phyloP scores from a whole-genome alignment of 352 stramenopile species.

The Plasmopara halstedii region DNA sequence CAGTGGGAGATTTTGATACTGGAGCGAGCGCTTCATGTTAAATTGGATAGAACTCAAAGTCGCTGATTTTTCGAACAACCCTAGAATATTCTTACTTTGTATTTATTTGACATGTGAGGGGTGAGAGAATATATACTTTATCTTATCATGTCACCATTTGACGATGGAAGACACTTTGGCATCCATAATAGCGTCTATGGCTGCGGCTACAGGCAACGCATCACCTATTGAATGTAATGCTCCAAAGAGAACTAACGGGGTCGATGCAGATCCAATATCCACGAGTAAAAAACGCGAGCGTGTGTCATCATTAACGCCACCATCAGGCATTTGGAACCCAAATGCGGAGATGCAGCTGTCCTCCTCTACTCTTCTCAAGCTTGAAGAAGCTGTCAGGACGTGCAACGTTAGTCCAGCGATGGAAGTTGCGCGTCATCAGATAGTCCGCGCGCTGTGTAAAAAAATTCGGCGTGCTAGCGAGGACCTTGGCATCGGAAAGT shows the following conservation, averaged over 20 bases:
- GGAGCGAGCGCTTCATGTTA: too few relatives aligned
- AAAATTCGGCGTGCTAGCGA: constrained; percentile 62
- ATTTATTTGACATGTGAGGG: too few relatives aligned
- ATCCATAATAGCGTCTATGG: constrained; percentile 77
- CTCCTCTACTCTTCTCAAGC: constrained; percentile 1
- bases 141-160: constrained; percentile 6
- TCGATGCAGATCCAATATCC: background rate
- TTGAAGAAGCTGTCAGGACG: constrained; percentile 10
- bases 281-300: constrained; percentile 26
- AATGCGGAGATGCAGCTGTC: constrained; percentile 32
- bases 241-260: background rate
- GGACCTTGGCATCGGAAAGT: constrained; percentile 65
- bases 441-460: constrained; percentile 52
- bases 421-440: constrained; percentile 67
- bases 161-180: constrained; percentile 44
- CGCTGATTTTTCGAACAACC: too few relatives aligned
- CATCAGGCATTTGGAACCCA: constrained; percentile 44
- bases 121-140: too few relatives aligned
- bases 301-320: constrained; percentile 8
- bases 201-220: constrained; percentile 61
- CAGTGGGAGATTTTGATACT: too few relatives aligned
- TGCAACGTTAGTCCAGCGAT: constrained; percentile 32
- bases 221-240: background rate
- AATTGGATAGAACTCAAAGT: too few relatives aligned
- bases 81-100: too few relatives aligned